These are phyloP conservation scores for Viola pubescens DNA, from an alignment of 441 rosid genomes.

Conservation along the genomic window DNA sequence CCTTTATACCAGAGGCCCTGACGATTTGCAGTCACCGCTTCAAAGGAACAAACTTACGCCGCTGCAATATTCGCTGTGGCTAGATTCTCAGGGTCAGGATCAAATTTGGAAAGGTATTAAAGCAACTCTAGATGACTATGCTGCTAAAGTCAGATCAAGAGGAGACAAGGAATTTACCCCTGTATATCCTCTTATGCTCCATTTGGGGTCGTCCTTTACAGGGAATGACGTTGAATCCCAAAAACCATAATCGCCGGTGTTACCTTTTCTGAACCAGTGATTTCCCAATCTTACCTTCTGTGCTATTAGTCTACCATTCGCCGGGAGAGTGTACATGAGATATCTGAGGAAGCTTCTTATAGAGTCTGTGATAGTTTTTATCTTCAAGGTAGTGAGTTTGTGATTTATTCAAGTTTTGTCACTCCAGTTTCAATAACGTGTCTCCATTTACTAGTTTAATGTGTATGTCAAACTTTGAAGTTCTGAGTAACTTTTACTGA, in stretches of 20 bases:
- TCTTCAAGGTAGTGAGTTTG: neutral
- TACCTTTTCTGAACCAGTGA: slow-evolving; percentile 2
- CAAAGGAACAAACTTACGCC: slow-evolving; percentile 80
- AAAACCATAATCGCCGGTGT: slow-evolving; percentile 18
- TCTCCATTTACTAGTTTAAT: too few species aligned
- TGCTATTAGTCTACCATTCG: neutral
- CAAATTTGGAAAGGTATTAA: slow-evolving; percentile 96
- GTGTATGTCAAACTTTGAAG: too few species aligned
- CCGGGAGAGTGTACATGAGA: neutral
- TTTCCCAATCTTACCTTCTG: slow-evolving; percentile 7
- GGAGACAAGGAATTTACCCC: slow-evolving; percentile 97
- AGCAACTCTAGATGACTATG: slow-evolving; percentile 94
- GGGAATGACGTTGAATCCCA: slow-evolving; percentile 28
- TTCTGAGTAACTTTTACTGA: too few species aligned
- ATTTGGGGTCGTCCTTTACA: slow-evolving; percentile 59
- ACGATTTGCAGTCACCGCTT: slow-evolving; percentile 74
- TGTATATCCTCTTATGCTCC: slow-evolving; percentile 90
- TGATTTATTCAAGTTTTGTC: too few species aligned
- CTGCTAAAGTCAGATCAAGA: slow-evolving; percentile 59
- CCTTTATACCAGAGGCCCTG: slow-evolving; percentile 88
- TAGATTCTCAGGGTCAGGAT: slow-evolving; percentile 91
- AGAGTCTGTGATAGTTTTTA: slow-evolving; percentile 5
- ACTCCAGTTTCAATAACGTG: too few species aligned
- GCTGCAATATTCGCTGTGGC: slow-evolving; percentile 84
- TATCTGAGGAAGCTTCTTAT: slow-evolving; percentile 3